Evolutionary conservation across 179 eudicot genomes (phyloP).

Genomic region (Beta macrorhiza): DNA sequence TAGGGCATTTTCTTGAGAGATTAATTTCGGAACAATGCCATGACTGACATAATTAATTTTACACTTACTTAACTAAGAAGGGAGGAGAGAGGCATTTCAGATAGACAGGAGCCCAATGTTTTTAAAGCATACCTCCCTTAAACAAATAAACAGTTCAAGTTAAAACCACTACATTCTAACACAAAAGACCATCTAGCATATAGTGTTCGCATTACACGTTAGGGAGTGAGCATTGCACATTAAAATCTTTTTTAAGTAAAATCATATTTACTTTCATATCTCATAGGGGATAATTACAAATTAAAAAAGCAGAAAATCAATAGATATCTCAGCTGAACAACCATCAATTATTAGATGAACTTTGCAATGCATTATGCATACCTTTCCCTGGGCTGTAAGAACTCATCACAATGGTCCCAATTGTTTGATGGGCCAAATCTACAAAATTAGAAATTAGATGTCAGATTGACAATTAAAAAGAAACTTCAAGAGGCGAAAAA

Average conservation of each 20-base stretch:
- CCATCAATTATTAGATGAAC: neutral
- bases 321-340: neutral
- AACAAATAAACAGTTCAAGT: neutral
- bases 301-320: neutral
- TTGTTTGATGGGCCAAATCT: constrained; percentile 56
- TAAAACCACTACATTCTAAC: neutral
- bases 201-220: neutral
- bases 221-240: neutral
- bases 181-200: neutral
- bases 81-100: neutral
- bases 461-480: neutral
- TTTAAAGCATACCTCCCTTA: neutral
- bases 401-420: constrained; percentile 44
- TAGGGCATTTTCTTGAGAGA: neutral
- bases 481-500: neutral
- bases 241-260: neutral
- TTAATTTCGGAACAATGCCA: neutral
- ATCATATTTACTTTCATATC: neutral
- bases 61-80: neutral
- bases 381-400: neutral
- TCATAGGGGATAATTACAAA: neutral
- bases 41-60: neutral
- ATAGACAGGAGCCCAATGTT: neutral
- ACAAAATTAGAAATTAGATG: neutral
- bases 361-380: constrained; percentile 6